Evolutionary conservation across 2,329 filamentous ascomycete species (phyloP).

Genomic region (Cladosporium cucumerinum): DNA sequence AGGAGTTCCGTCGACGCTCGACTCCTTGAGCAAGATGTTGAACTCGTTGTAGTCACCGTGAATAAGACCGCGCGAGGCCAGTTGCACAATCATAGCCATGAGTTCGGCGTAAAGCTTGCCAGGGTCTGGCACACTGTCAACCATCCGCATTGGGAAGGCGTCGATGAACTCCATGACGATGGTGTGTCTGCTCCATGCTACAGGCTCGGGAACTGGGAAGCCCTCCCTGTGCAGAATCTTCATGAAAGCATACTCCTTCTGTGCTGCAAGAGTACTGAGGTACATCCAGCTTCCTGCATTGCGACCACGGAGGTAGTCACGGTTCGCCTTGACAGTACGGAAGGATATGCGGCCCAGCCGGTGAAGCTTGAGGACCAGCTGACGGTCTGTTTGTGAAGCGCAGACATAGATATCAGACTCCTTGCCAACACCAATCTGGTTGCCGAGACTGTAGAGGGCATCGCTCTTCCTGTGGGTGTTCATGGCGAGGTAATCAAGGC

Average conservation of each 20-base stretch:
- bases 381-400: constrained; percentile 70
- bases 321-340: constrained; percentile 90
- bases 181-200: constrained; percentile 88
- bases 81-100: constrained; percentile 76
- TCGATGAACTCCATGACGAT: constrained; percentile 95
- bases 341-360: constrained; percentile 94
- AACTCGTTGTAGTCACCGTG: constrained; percentile 99
- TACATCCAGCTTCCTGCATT: constrained; percentile 94
- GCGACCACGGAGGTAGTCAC: constrained; percentile 86
- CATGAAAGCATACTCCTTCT: constrained; percentile 96
- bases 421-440: constrained; percentile 92
- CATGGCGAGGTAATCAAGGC: constrained; percentile 93
- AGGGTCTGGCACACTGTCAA: constrained; percentile 77
- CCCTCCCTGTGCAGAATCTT: constrained; percentile 76
- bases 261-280: constrained; percentile 83
- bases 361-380: constrained; percentile 91
- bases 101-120: constrained; percentile 86
- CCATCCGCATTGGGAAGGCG: constrained; percentile 85
- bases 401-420: constrained; percentile 97
- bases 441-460: constrained; percentile 85
- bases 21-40: constrained; percentile 90
- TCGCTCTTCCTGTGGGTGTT: constrained; percentile 80
- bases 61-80: constrained; percentile 85
- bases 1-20: constrained; percentile 11
- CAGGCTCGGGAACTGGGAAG: constrained; percentile 83